Percentiles rank a stretch among this genome's conserved stretches.
Evolutionary conservation across 2,329 filamentous ascomycete genomes (phyloP).

Genomic region (Dactylellina drechsleri): DNA sequence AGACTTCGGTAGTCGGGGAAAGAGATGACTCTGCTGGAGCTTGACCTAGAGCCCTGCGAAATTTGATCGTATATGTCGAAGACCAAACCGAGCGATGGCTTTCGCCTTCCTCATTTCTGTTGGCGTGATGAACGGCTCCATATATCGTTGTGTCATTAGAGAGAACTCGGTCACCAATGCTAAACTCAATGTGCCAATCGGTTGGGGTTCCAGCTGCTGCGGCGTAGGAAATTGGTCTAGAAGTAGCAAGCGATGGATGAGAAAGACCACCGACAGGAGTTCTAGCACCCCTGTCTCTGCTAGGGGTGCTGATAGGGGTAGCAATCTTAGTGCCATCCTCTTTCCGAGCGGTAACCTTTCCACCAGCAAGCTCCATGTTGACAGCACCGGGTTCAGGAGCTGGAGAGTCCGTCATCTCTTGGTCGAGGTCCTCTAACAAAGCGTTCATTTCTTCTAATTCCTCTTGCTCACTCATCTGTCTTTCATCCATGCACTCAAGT

Average conservation of each 20-base stretch:
- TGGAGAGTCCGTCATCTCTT: conserved; percentile 77
- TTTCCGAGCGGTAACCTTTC: conserved; percentile 88
- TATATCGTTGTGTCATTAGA: conserved; percentile 95
- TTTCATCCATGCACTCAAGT: conserved; percentile 92
- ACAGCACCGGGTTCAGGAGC: conserved; percentile 85
- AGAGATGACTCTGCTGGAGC: conserved; percentile 77
- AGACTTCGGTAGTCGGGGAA: conserved; percentile 66
- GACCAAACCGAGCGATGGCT: conserved; percentile 85
- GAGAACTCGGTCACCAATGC: conserved; percentile 82
- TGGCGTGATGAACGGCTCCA: conserved; percentile 77
- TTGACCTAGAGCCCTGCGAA: conserved; percentile 84
- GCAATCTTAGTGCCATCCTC: conserved; percentile 89
- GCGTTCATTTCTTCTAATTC: conserved; percentile 75
- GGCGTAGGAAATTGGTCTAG: conserved; percentile 81
- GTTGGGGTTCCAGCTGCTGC: conserved; percentile 84
- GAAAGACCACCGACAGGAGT: conserved; percentile 64
- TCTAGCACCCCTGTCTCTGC: conserved; percentile 63
- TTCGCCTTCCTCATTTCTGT: conserved; percentile 67
- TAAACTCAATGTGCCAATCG: conserved; percentile 98
- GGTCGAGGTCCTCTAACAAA: conserved; percentile 89
- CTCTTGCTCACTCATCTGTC: conserved; percentile 72
- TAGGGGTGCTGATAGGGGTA: conserved; percentile 76
- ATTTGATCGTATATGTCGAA: conserved; percentile 88
- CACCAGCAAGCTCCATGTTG: conserved; percentile 87
- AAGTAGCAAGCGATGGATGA: conserved; percentile 56